Conservation (phyloP, 495 filamentous ascomycete genomes). For the Aspergillus sparsus region DNA sequence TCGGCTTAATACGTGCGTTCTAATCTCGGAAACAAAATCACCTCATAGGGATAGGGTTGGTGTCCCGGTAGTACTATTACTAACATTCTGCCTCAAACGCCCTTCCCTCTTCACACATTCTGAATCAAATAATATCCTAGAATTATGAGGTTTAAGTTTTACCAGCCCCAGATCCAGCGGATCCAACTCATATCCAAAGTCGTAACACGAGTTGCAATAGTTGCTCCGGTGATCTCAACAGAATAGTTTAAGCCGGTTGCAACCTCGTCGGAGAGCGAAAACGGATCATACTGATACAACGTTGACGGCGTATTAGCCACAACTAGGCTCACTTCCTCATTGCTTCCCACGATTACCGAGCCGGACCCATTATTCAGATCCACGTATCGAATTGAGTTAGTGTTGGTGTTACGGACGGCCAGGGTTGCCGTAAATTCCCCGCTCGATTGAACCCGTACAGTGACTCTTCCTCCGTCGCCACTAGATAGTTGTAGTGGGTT, state of each 20-base stretch:
- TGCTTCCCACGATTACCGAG: not conserved
- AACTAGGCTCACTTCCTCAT: constrained; percentile 19
- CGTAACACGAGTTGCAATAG: not conserved
- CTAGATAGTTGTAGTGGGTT: constrained; percentile 8
- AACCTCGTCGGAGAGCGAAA: constrained; percentile 10
- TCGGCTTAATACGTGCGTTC: no score
- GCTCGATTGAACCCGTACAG: constrained; percentile 2
- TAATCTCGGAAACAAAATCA: no score
- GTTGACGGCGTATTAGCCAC: constrained; percentile 14
- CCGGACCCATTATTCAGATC: constrained; percentile 9
- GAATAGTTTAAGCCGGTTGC: constrained; percentile 16
- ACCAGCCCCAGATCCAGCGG: no score
- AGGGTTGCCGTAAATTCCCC: constrained; percentile 13
- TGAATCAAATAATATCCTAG: no score
- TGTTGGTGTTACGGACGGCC: constrained; percentile 5
- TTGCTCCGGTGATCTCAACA: constrained; percentile 13
- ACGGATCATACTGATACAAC: constrained; percentile 14
- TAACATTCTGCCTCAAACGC: no score
- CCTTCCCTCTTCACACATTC: no score
- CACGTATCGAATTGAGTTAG: constrained; percentile 11
- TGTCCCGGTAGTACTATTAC: no score
- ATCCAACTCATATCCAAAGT: no score
- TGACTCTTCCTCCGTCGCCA: not conserved
- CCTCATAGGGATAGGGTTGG: no score
- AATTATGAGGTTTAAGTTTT: no score